Conservation (phyloP, 805 yeast species). For the Candida railenensis region DNA sequence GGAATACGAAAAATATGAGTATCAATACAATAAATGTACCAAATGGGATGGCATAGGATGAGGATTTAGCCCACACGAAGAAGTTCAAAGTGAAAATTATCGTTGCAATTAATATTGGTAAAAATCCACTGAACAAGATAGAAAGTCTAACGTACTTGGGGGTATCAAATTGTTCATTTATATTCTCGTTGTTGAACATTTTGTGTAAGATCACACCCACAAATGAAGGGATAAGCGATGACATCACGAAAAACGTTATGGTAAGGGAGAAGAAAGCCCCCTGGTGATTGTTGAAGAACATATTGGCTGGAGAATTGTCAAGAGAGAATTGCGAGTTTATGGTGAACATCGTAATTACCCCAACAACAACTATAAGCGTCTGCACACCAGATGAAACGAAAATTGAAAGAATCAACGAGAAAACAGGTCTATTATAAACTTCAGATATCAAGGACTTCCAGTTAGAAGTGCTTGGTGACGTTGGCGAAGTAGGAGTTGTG, state of each 20-base stretch:
- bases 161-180: slow-evolving; percentile 21
- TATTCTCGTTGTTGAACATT: slow-evolving; percentile 44
- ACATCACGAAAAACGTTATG: slow-evolving; percentile 56
- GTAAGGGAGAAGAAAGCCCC: slow-evolving; percentile 68
- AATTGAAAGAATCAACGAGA: slow-evolving; percentile 50
- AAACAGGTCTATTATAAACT: slow-evolving; percentile 52
- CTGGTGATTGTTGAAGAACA: slow-evolving; percentile 62
- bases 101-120: slow-evolving; percentile 49
- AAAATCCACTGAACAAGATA: slow-evolving; percentile 32
- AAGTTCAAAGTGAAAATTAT: slow-evolving; percentile 58
- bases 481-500: not conserved
- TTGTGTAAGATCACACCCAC: slow-evolving; percentile 64
- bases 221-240: slow-evolving; percentile 76
- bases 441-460: slow-evolving; percentile 59
- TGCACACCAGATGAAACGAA: slow-evolving; percentile 76
- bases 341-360: slow-evolving; percentile 55
- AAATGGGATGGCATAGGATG: slow-evolving; percentile 76
- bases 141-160: slow-evolving; percentile 17
- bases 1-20: slow-evolving; percentile 59
- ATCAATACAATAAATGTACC: slow-evolving; percentile 65
- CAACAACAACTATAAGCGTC: slow-evolving; percentile 60
- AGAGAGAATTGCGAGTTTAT: slow-evolving; percentile 27
- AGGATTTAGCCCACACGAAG: slow-evolving; percentile 73
- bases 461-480: slow-evolving; percentile 6
- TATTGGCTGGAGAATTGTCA: slow-evolving; percentile 28